A percentile compares a stretch with the other conserved stretches of the same genome.
Evolutionary conservation across 768 basidiomycete species (phyloP).

Genomic region (Russula virescens): DNA sequence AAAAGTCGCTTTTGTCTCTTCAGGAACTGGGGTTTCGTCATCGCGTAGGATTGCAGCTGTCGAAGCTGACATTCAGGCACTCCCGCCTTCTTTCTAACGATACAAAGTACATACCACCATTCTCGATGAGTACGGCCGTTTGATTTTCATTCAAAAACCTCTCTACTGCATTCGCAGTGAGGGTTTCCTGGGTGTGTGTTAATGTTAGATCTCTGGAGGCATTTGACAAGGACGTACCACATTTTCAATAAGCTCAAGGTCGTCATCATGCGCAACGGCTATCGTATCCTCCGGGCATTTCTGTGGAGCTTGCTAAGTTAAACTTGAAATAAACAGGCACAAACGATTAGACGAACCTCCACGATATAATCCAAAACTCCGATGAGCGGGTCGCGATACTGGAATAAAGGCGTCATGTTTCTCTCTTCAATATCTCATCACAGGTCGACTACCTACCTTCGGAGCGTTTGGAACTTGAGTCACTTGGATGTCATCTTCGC

Average conservation of each 20-base stretch:
- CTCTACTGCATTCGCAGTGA: conserved; percentile 5
- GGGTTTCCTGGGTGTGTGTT: background rate
- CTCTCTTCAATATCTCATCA: too few species aligned
- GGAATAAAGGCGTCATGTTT: too few species aligned
- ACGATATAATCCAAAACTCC: too few species aligned
- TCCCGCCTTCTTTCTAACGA: too few species aligned
- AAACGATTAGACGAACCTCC: background rate
- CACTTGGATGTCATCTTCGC: too few species aligned
- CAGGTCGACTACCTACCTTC: too few species aligned
- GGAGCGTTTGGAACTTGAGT: too few species aligned
- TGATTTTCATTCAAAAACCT: background rate
- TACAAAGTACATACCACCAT: conserved; percentile 1
- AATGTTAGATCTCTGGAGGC: background rate
- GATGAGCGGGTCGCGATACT: too few species aligned
- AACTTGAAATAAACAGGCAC: background rate
- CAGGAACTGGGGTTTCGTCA: background rate
- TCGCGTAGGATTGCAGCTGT: conserved; percentile 2
- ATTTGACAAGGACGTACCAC: conserved; percentile 1
- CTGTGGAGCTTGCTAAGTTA: background rate
- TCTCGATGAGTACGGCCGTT: background rate
- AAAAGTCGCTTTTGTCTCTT: background rate
- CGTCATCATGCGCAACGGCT: conserved; percentile 14
- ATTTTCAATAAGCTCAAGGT: conserved; percentile 1
- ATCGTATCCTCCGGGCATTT: conserved; percentile 2
- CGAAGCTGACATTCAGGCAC: background rate